A percentile compares a stretch with the other conserved stretches of the same genome.
Conservation (phyloP, 768 basidiomycete genomes). For the Cytidiella melzeri region DNA sequence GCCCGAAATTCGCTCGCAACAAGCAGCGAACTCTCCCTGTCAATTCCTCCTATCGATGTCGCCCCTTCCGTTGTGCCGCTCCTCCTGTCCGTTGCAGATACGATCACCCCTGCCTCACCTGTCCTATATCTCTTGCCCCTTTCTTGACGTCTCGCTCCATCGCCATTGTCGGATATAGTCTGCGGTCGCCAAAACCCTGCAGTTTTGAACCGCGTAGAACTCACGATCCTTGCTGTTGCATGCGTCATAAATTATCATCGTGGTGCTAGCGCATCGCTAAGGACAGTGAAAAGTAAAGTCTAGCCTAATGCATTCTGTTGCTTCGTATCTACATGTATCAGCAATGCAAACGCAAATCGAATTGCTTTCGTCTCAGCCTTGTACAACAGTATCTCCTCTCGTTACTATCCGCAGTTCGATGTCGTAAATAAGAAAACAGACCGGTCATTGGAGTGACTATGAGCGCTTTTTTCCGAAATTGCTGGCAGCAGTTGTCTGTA, state of each 20-base stretch:
- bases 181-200: background rate
- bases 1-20: background rate
- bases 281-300: slow-evolving; percentile 29
- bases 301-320: slow-evolving; percentile 22
- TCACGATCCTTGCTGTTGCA: background rate
- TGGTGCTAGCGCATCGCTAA: slow-evolving; percentile 22
- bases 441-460: too few species aligned
- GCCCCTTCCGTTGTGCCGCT: background rate
- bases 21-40: too few species aligned
- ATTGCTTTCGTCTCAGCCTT: slow-evolving; percentile 13
- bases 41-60: background rate
- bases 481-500: too few species aligned
- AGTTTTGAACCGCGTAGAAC: background rate
- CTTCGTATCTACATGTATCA: slow-evolving; percentile 17
- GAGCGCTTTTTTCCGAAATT: too few species aligned
- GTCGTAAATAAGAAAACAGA: too few species aligned
- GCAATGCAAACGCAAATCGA: slow-evolving; percentile 13
- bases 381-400: too few species aligned
- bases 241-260: slow-evolving; percentile 15
- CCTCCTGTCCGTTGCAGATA: background rate
- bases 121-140: slow-evolving; percentile 3
- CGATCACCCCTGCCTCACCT: slow-evolving; percentile 2
- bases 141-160: slow-evolving; percentile 2
- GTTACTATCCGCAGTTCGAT: too few species aligned
- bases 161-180: background rate